Evolutionary conservation across 2,329 filamentous ascomycete genomes (phyloP), one percentile per base, ranked within the genome.

Genomic region (Truncatella angustata): DNA sequence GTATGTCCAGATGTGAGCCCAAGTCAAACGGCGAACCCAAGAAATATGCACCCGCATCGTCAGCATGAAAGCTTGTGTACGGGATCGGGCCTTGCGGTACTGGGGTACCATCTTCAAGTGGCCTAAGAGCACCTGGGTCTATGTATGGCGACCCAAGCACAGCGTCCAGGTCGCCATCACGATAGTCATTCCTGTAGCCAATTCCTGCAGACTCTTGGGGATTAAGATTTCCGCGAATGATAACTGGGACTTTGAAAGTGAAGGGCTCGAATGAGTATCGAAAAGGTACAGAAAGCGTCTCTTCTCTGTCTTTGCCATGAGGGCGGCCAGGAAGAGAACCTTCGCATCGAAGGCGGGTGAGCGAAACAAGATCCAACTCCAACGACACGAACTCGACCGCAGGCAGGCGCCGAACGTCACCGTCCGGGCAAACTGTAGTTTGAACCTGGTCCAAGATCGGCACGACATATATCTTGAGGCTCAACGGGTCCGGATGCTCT

Each of bases 401-500:
- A 4, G 52, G 52, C 28, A 54, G 42, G 20, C 42, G 46, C 5
- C 21, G 28, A 16, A 50, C 23, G 20, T 54, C 42, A 3, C 35
- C 40, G 11, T 50, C 52, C 1, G 40, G 52, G 7, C 47, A 54
- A 3, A 50, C 42, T n/a, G 50, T 48, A 4, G 40, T 40, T 10
- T 30, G 30, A 11, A 40, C 34, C 1, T 46, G 5, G 9, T 42
- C 16, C n/a, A 50, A 26, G 7, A 40, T 42, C 3, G 52, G 49
- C 3, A 24, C 45, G 12, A 55, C 9, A 12, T 46, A 49, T 12
- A 55, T 18, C 24, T 40, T 52, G 6, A 55, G 30, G 4, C 43
- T 44, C 4, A 54, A 12, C 2, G 53, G 53, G 11, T 45, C 40
- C 12, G 53, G 50, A 24, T 55, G 50, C 4, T 50, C 45, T 11